Evolutionary conservation across 352 stramenopile genomes (phyloP).

Genomic region (Blastocystis sp.): DNA sequence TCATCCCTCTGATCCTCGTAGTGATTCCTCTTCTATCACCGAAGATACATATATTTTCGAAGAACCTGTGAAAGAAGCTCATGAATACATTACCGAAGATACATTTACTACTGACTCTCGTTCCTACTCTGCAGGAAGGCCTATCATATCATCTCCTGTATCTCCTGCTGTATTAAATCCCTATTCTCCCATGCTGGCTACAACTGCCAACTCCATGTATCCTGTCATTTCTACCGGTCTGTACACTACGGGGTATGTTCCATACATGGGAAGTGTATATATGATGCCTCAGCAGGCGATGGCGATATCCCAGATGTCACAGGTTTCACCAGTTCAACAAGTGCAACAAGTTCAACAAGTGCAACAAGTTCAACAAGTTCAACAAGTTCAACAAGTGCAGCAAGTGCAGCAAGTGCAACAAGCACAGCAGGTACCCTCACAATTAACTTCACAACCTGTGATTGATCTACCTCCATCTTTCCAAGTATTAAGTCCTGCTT

Average conservation of each 20-base stretch:
- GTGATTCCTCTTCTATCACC: background rate
- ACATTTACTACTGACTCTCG: background rate
- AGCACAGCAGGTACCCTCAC: too few relatives aligned
- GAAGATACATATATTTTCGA: conserved; percentile 3
- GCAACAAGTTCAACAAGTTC: too few relatives aligned
- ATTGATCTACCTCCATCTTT: background rate
- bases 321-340: too few relatives aligned
- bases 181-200: background rate
- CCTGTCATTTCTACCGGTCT: background rate
- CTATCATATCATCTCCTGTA: background rate
- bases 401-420: background rate
- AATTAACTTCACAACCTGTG: background rate
- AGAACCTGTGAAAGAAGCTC: background rate
- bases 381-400: background rate
- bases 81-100: background rate
- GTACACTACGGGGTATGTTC: background rate
- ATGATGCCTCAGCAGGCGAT: background rate
- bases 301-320: too few relatives aligned
- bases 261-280: background rate
- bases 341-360: too few relatives aligned
- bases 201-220: background rate
- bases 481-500: background rate
- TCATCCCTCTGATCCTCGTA: background rate
- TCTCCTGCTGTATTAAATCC: background rate
- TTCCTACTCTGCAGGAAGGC: background rate